phyloP scores from a whole-genome alignment of 2,329 filamentous ascomycete genomes.

The Ceratocystis destructans region DNA sequence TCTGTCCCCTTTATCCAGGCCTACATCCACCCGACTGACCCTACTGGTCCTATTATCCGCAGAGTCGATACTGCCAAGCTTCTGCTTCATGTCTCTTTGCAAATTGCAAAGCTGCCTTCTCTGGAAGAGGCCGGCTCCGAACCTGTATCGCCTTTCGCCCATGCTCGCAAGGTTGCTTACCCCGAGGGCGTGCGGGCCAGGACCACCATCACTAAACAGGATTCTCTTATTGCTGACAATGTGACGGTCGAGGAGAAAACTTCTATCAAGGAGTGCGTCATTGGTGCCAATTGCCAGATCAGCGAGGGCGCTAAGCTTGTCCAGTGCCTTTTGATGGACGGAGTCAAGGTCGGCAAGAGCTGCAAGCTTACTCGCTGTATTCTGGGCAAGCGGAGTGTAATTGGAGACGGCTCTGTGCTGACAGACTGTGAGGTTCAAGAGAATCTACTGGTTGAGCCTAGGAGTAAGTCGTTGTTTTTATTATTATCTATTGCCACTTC shows the following conservation, averaged over 20 bases:
- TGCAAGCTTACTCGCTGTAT: slow-evolving; percentile 81
- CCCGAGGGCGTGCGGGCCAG: slow-evolving; percentile 67
- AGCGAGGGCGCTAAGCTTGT: slow-evolving; percentile 70
- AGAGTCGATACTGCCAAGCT: slow-evolving; percentile 79
- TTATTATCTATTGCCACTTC: neutral
- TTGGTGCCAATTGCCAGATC: slow-evolving; percentile 79
- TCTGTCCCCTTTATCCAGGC: slow-evolving; percentile 60
- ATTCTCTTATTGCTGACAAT: slow-evolving; percentile 76
- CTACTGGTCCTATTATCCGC: slow-evolving; percentile 53
- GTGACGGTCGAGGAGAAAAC: slow-evolving; percentile 78
- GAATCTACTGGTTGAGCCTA: slow-evolving; percentile 72
- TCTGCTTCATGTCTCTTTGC: slow-evolving; percentile 67
- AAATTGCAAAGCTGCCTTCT: slow-evolving; percentile 70
- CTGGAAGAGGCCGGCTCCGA: slow-evolving; percentile 48
- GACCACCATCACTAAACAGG: slow-evolving; percentile 67
- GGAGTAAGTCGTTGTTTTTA: slow-evolving; percentile 37
- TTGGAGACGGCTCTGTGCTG: slow-evolving; percentile 70
- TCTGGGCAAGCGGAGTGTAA: slow-evolving; percentile 62
- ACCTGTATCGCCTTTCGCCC: slow-evolving; percentile 58
- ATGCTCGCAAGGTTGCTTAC: slow-evolving; percentile 66
- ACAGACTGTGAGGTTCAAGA: slow-evolving; percentile 90
- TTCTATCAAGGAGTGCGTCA: slow-evolving; percentile 82
- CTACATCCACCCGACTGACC: slow-evolving; percentile 56
- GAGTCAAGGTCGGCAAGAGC: slow-evolving; percentile 68
- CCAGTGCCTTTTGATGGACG: slow-evolving; percentile 88